These are phyloP conservation scores for Malbranchea zuffiana DNA, from an alignment of 2,329 filamentous ascomycete genomes.

Conservation along the genomic window DNA sequence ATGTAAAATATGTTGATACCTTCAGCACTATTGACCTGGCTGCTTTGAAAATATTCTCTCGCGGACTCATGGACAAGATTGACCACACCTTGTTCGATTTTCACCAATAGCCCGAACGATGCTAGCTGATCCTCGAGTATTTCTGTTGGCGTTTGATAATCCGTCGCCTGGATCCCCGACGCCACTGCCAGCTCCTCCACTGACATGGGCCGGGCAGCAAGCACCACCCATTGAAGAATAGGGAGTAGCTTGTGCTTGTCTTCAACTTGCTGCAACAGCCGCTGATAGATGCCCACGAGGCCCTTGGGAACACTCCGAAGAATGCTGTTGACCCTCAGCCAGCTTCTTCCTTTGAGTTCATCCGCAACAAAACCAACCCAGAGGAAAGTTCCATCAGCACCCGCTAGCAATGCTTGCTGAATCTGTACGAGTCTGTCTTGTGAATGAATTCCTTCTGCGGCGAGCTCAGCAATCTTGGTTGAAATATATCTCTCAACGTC, in stretches of 20 bases:
- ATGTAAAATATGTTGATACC: slow-evolving; percentile 20
- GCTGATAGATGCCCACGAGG: slow-evolving; percentile 18
- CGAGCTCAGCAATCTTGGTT: slow-evolving; percentile 18
- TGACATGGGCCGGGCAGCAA: slow-evolving; percentile 20
- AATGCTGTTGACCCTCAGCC: slow-evolving; percentile 15
- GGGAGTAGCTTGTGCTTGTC: slow-evolving; percentile 16
- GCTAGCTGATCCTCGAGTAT: slow-evolving; percentile 13
- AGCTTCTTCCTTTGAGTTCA: slow-evolving; percentile 15
- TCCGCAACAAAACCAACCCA: slow-evolving; percentile 19
- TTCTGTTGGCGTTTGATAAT: slow-evolving; percentile 6
- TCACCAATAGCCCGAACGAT: slow-evolving; percentile 13
- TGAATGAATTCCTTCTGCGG: slow-evolving; percentile 15
- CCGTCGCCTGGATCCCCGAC: slow-evolving; percentile 7
- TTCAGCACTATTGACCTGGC: slow-evolving; percentile 19
- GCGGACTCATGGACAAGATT: slow-evolving; percentile 20
- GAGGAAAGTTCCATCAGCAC: slow-evolving; percentile 21
- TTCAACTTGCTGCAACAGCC: slow-evolving; percentile 17
- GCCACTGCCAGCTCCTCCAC: slow-evolving; percentile 18
- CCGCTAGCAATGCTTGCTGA: slow-evolving; percentile 14
- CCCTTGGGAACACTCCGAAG: slow-evolving; percentile 18
- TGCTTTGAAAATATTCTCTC: slow-evolving; percentile 19
- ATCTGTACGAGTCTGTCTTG: slow-evolving; percentile 13
- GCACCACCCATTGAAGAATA: slow-evolving; percentile 20
- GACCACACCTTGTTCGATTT: slow-evolving; percentile 15
- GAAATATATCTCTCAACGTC: slow-evolving; percentile 18